Base-by-base conservation (phyloP, 225 moss, liverwort and hornwort species). In the Sphagnum tenellum region DNA sequence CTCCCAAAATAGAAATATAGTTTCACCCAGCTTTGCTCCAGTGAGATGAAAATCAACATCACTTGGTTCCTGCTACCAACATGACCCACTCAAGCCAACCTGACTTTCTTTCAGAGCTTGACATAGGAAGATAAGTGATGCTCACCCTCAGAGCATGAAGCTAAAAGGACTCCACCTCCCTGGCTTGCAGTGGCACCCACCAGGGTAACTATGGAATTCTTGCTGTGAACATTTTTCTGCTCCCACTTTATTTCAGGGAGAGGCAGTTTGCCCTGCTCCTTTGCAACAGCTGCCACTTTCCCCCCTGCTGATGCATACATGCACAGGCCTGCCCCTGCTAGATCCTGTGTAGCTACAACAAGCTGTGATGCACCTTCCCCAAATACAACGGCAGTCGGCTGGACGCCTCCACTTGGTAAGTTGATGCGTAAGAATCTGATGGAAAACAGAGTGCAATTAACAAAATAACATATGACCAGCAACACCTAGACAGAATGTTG, bases 171-270 rank as follows among this genome's bases (percentile, higher is more conserved):
- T 66, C 86, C 77, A 48, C 84, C 87, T 61, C 98, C 93, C 59
- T 84, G 84, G 61, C 76, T 86, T 76, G 98, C 87, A 56, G 90
- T 70, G 48, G 87, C 78, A 60, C 90, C 86, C 51, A 86, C 82
- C 12, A 98, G 79, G 7, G 93, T 84, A 11, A 90, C 75, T 60
- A 98, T 79, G 53, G 84, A 86, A 56, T 86, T 90, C 65, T 77
- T 77, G 65, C 82, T 82, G 67, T 98, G 98, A 44, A 80, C 73
- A 64, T 89, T 87, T 62, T 87, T 78, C 52, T 81, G 67, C 58
- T 98, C 98, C 98, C 98, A 98, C 74, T 98, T 98, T 1, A 98
- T 72, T 74, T 98, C 98, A 46, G 98, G 98, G 57, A 89, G 81
- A 45, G 98, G 83, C 62, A 79, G 89, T 69, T 91, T 98, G 8